A percentile compares a stretch with the other conserved stretches of the same genome.
phyloP scores from a whole-genome alignment of 495 filamentous ascomycete species.

The Neurospora cerealis region DNA sequence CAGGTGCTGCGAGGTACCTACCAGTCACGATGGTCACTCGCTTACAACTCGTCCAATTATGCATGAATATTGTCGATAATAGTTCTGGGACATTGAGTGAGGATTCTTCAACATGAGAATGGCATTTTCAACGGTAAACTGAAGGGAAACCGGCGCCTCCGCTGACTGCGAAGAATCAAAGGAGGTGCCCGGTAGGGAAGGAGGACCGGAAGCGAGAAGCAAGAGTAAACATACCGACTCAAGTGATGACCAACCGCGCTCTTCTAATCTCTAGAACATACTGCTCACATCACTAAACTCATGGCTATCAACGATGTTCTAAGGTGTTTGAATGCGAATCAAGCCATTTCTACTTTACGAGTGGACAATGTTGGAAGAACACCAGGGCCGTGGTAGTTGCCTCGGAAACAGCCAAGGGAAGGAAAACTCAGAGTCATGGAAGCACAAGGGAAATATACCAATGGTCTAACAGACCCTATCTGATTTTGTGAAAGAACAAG shows the following conservation, averaged over 20 bases:
- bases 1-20: not conserved
- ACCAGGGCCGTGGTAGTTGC: not conserved
- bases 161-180: not conserved
- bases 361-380: not conserved
- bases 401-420: not conserved
- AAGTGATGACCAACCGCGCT: not conserved
- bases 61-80: not conserved
- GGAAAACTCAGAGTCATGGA: not conserved
- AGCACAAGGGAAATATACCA: not conserved
- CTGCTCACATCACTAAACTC: not conserved
- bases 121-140: no score
- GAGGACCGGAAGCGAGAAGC: not conserved
- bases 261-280: no score
- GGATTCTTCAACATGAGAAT: not conserved
- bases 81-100: not conserved
- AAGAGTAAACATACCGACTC: not conserved
- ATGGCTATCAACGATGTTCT: not conserved
- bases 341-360: not conserved
- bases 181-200: not conserved
- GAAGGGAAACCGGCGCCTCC: not conserved
- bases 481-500: not conserved
- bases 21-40: not conserved
- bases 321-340: not conserved
- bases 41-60: not conserved
- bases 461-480: not conserved